Conservation (phyloP, 2,329 filamentous ascomycete species). For the Stemphylium beticola region DNA sequence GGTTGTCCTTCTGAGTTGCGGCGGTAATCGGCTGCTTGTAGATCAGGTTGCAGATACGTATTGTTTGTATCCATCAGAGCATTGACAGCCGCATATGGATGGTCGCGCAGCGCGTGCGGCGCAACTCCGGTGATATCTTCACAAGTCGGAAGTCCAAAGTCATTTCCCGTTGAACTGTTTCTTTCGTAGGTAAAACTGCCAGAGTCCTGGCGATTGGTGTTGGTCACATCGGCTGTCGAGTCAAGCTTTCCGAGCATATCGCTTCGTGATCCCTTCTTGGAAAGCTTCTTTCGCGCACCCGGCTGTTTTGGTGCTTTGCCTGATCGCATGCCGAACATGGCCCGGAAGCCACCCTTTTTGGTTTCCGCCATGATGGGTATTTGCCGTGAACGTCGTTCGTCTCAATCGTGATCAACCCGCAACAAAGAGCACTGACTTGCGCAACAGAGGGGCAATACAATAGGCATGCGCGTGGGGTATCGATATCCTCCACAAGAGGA, state of each 20-base stretch:
- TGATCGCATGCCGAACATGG: constrained; percentile 30
- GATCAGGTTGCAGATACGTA: constrained; percentile 1
- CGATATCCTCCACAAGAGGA: constrained; percentile 2
- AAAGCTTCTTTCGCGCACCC: constrained; percentile 28
- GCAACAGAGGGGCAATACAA: neutral
- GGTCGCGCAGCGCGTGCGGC: constrained; percentile 20
- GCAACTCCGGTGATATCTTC: constrained; percentile 14
- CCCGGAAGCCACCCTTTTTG: constrained; percentile 29
- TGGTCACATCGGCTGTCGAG: constrained; percentile 10
- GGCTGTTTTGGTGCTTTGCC: constrained; percentile 21
- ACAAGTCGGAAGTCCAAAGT: constrained; percentile 16
- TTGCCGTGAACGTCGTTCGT: neutral
- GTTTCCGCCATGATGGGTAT: constrained; percentile 23
- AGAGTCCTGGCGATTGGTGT: constrained; percentile 29
- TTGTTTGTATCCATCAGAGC: constrained; percentile 3
- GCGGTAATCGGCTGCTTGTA: constrained; percentile 26
- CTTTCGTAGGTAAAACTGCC: constrained; percentile 31
- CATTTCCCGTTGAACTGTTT: constrained; percentile 15
- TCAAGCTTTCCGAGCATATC: constrained; percentile 19
- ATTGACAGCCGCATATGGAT: constrained; percentile 25
- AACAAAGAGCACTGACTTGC: neutral
- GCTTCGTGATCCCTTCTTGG: constrained; percentile 29
- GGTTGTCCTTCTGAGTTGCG: constrained; percentile 34
- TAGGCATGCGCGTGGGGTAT: neutral
- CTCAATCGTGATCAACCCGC: neutral